Conservation (phyloP, 192 early-diverging fungal genomes). For the Pilobolus umbonatus region DNA sequence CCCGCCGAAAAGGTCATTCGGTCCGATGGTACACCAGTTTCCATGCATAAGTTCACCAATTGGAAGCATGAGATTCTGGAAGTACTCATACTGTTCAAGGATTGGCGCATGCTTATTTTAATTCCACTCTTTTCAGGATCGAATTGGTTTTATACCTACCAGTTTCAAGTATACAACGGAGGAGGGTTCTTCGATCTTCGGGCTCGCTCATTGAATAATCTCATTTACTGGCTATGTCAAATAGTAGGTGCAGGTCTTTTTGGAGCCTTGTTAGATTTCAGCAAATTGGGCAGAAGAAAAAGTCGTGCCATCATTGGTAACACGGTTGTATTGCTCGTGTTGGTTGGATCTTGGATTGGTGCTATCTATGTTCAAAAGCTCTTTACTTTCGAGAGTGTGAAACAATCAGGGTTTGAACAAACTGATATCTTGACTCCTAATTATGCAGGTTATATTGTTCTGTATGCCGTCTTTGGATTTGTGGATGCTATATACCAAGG, state of each 20-base stretch:
- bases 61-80: slow-evolving; percentile 50
- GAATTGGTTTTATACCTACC: slow-evolving; percentile 81
- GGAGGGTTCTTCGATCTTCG: slow-evolving; percentile 61
- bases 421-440: slow-evolving; percentile 23
- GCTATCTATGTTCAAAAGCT: slow-evolving; percentile 55
- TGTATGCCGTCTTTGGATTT: slow-evolving; percentile 72
- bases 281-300: slow-evolving; percentile 45
- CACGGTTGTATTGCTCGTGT: slow-evolving; percentile 39
- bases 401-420: slow-evolving; percentile 2
- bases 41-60: slow-evolving; percentile 65
- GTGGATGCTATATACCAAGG: slow-evolving; percentile 83
- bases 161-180: slow-evolving; percentile 62
- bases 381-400: slow-evolving; percentile 38
- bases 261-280: slow-evolving; percentile 64
- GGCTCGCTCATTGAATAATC: slow-evolving; percentile 68
- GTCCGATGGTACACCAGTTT: slow-evolving; percentile 65
- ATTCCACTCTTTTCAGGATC: slow-evolving; percentile 64
- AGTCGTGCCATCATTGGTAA: slow-evolving; percentile 62
- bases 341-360: slow-evolving; percentile 62
- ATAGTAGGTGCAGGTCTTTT: slow-evolving; percentile 63
- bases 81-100: slow-evolving; percentile 51
- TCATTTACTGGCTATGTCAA: slow-evolving; percentile 74
- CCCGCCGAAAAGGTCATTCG: slow-evolving; percentile 57
- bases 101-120: slow-evolving; percentile 61
- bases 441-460: slow-evolving; percentile 57